Percentiles rank a stretch among this genome's conserved stretches.
These are phyloP conservation scores for Suillus spraguei DNA, from an alignment of 768 basidiomycete genomes.

Conservation along the genomic window DNA sequence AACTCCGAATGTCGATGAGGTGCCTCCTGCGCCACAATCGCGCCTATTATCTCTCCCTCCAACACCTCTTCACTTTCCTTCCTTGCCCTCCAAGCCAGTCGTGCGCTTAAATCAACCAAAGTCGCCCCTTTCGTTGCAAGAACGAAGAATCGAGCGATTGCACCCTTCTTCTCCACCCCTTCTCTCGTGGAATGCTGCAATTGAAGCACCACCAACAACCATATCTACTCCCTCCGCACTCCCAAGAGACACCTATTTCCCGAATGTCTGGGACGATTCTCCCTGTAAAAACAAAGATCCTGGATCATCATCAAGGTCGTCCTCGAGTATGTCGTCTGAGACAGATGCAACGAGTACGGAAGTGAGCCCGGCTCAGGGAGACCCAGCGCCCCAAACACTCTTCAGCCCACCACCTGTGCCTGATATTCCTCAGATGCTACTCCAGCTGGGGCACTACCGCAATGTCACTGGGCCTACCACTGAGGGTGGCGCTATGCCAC, in stretches of 20 bases:
- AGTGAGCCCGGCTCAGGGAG: constrained; percentile 19
- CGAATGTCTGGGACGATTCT: constrained; percentile 84
- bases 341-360: constrained; percentile 27
- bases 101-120: constrained; percentile 26
- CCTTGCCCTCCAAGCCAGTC: constrained; percentile 22
- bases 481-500: constrained; percentile 39
- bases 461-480: constrained; percentile 53
- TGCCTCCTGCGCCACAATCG: constrained; percentile 64
- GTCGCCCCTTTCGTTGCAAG: constrained; percentile 20
- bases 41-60: constrained; percentile 51
- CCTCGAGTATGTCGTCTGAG: constrained; percentile 36
- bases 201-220: constrained; percentile 76
- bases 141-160: constrained; percentile 28
- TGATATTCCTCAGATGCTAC: constrained; percentile 64
- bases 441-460: constrained; percentile 76
- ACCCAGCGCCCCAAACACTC: constrained; percentile 38
- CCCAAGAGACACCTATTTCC: constrained; percentile 76
- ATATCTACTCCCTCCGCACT: constrained; percentile 59
- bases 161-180: constrained; percentile 64
- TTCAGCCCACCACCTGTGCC: constrained; percentile 63
- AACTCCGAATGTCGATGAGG: constrained; percentile 62
- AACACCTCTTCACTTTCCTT: constrained; percentile 29
- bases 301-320: constrained; percentile 36
- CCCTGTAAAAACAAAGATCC: constrained; percentile 43
- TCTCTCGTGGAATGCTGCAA: constrained; percentile 77